phyloP scores from a whole-genome alignment of 2,329 filamentous ascomycete species.

The Colletotrichum orbiculare region DNA sequence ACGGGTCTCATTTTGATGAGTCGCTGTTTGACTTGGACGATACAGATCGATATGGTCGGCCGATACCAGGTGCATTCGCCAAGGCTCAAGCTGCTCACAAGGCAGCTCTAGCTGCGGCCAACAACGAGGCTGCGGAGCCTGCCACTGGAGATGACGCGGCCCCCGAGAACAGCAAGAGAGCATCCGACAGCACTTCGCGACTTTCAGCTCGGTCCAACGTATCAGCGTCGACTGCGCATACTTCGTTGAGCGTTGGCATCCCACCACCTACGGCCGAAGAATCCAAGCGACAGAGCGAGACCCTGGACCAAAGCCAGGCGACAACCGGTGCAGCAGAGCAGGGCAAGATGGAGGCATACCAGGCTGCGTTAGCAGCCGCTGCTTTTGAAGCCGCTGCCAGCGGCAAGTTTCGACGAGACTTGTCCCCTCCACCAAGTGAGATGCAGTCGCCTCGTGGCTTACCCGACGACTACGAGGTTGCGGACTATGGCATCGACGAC shows the following conservation, averaged over 20 bases:
- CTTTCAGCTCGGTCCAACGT: constrained; percentile 56
- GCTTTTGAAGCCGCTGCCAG: constrained; percentile 80
- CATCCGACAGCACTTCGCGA: constrained; percentile 59
- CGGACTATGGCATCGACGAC: constrained; percentile 47
- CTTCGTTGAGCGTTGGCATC: constrained; percentile 54
- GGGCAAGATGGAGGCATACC: constrained; percentile 72
- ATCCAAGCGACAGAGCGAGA: constrained; percentile 29
- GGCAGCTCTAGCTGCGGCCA: constrained; percentile 38
- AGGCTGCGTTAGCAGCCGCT: constrained; percentile 85
- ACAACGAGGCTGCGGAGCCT: constrained; percentile 32
- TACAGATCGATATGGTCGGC: constrained; percentile 70
- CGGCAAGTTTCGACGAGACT: constrained; percentile 77
- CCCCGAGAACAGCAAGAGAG: constrained; percentile 55
- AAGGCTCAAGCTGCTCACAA: constrained; percentile 60
- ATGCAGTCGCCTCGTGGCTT: constrained; percentile 41
- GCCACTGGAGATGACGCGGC: constrained; percentile 47
- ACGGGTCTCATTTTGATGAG: constrained; percentile 74
- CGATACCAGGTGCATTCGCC: constrained; percentile 68
- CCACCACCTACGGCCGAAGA: constrained; percentile 20
- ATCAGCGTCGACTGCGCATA: constrained; percentile 63
- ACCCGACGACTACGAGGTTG: constrained; percentile 38
- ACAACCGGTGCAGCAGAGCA: constrained; percentile 38
- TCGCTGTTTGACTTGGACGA: constrained; percentile 78
- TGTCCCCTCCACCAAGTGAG: constrained; percentile 52
- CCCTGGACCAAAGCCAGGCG: constrained; percentile 32